Percentiles rank a stretch among this genome's conserved stretches.
phyloP scores from a whole-genome alignment of 2,329 filamentous ascomycete species.

The Septoria petroselini region DNA sequence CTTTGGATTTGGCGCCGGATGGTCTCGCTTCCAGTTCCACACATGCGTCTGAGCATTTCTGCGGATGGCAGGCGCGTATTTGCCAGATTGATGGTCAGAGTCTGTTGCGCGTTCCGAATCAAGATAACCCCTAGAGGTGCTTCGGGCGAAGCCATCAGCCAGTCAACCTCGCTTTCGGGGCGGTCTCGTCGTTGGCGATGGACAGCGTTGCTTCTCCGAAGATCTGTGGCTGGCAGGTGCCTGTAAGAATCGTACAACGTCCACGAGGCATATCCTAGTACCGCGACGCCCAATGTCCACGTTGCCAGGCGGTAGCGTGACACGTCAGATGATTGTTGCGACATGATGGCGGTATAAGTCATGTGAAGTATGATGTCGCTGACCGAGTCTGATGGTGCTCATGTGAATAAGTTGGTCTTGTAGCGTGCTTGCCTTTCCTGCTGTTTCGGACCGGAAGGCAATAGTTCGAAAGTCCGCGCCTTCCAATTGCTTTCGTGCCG shows the following conservation, averaged over 20 bases:
- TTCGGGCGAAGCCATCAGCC: constrained; percentile 14
- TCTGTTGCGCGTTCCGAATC: constrained; percentile 11
- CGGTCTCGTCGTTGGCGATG: constrained; percentile 22
- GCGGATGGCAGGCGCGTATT: constrained; percentile 12
- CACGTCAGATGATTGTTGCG: constrained; percentile 21
- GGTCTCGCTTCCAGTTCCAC: constrained; percentile 7
- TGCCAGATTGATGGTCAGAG: constrained; percentile 17
- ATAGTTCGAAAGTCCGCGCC: too few relatives aligned
- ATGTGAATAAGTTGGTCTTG: not conserved
- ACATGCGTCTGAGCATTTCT: constrained; percentile 16
- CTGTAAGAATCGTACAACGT: constrained; percentile 49
- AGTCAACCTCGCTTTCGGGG: constrained; percentile 7
- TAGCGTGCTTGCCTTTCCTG: too few relatives aligned
- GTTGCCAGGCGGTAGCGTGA: constrained; percentile 51
- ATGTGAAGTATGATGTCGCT: constrained; percentile 13
- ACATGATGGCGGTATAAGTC: constrained; percentile 22
- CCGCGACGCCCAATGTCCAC: constrained; percentile 54
- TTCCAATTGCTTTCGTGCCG: too few relatives aligned
- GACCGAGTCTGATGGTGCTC: not conserved
- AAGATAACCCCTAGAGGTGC: constrained; percentile 21
- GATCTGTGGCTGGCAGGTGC: constrained; percentile 12
- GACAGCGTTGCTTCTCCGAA: constrained; percentile 28
- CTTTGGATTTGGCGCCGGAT: constrained; percentile 10
- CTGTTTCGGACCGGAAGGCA: too few relatives aligned
- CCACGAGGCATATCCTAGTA: constrained; percentile 58